Base-by-base conservation (phyloP, 129 eudicot species). In the Kitagawia praeruptora region DNA sequence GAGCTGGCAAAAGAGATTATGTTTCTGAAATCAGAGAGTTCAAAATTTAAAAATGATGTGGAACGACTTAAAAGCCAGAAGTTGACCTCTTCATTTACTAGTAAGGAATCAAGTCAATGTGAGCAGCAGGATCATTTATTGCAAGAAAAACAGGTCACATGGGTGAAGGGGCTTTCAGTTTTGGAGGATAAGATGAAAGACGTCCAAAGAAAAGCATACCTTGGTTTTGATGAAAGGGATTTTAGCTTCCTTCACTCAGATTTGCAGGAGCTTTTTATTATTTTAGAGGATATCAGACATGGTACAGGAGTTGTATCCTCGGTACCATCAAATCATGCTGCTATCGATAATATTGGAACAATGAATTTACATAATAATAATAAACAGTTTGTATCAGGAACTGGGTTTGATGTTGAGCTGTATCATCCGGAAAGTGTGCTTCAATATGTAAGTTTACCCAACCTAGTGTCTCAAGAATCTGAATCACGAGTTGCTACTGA, bases 1-100 rank as follows among this genome's bases (percentile, higher is more conserved):
- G 88, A 86, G 53, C 75, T 96, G 80, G 86, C 81, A n/a, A 85
- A 90, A 82, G 97, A 96, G 80, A 90, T 96, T 76, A 81, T 83
- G 9, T 6, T 82, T 67, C 80, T 96, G 23, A 90, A 85, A 85
- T 90, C 91, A 27, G 93, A 92, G 78, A 86, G 97, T 81, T 85
- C 83, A 41, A 85, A 85, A 79, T 85, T 90, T 75, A 89, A 86
- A 82, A 89, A 78, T 38, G 97, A 90, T 47, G 58, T 96, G 27
- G 85, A 86, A 76, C 82, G 70, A 83, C 82, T 92, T 37, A 85
- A 81, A 78, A 88, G 77, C 63, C 44, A 77, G 67, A 90, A 87
- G 79, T 28, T 76, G 5, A 85, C 78, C 85, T 75, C 87, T 70
- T 84, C 69, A 77, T 69, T 71, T 82, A 42, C 75, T 51, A 79